Evolutionary conservation across 1,139 yeast species (phyloP).

Genomic region (Wickerhamomyces sp.): DNA sequence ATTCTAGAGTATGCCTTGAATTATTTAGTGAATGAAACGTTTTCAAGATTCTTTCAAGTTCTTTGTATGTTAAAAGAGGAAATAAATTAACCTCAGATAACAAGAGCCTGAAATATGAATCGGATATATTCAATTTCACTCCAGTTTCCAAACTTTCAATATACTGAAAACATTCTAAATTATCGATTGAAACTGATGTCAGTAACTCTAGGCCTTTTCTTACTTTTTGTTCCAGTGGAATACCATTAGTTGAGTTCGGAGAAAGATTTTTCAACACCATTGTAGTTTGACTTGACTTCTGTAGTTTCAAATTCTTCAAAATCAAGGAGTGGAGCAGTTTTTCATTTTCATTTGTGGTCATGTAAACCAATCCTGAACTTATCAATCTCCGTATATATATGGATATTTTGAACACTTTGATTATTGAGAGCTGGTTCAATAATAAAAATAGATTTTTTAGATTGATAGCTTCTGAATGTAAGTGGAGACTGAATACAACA

Average conservation of each 20-base stretch:
- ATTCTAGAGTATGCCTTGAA: constrained; percentile 8
- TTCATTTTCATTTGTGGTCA: constrained; percentile 26
- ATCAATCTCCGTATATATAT: constrained; percentile 73
- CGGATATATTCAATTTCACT: constrained; percentile 38
- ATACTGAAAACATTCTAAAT: constrained; percentile 14
- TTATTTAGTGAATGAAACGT: constrained; percentile 13
- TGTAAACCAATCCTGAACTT: constrained; percentile 76
- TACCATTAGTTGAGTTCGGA: constrained; percentile 1
- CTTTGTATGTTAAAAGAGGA: constrained; percentile 19
- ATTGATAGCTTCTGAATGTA: constrained; percentile 6
- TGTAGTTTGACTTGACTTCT: constrained; percentile 32
- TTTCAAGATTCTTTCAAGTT: constrained; percentile 13
- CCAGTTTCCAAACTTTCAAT: constrained; percentile 35
- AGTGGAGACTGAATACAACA: constrained; percentile 31
- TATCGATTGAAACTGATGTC: constrained; percentile 1
- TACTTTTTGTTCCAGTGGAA: constrained; percentile 11
- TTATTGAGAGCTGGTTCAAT: constrained; percentile 49
- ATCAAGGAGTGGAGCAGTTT: constrained; percentile 31
- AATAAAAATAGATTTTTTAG: constrained; percentile 42
- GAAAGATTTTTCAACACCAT: constrained; percentile 34
- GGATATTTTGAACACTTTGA: constrained; percentile 43
- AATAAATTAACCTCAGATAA: constrained; percentile 14
- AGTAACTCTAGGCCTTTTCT: constrained; percentile 8
- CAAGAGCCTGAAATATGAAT: constrained; percentile 29
- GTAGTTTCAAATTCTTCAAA: constrained; percentile 31